Base-by-base conservation (phyloP, 352 stramenopile genomes). In the Globisporangium takayamanum region DNA sequence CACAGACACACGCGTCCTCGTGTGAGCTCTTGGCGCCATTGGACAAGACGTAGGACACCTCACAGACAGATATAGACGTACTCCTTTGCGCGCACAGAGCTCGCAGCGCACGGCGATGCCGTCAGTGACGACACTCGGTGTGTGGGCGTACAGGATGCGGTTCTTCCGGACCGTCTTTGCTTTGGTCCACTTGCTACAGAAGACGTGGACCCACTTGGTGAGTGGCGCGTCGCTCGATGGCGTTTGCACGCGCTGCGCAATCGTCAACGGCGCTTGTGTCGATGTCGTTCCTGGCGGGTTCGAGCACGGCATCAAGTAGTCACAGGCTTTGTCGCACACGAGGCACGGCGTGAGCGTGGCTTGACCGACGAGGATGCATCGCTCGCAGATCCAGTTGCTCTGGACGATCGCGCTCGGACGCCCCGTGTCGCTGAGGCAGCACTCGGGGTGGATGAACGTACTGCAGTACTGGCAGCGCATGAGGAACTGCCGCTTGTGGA, bases 311-410 rank as follows among this genome's bases (percentile, higher is more conserved):
- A 95, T 90, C 60, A 95, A 74, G 50, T 94, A 94, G 51, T 89
- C 86, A 46, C 68, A 76, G 18, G 73, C 59, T 59, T 81, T 80
- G 1, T 85, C 74, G 50, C 86, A 95, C 0, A 91, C 66, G 44
- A 85, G 36, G 50, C 86, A 95, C 11, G 61, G 60, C 7, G 79
- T 67, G 5, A 59, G 52, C 3, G 71, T 68, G 7, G 70, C 73
- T 5, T 73, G 67, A 11, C 68, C 70, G 1, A 76, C 73, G 59
- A 87, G 60, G 3, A 66, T 89, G 60, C 86, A 95, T 0, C 74
- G 71, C 53, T 95, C 86, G 55, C 86, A 95, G 36, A 91, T 92
- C 86, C 84, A 95, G 39, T 91, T 92, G 60, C 78, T 92, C 62
- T 70, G 58, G 59, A 87, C 82, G 42, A 89, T 78, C 26, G 77